Conservation (phyloP, 352 stramenopile species). For the Phytophthora europaea region DNA sequence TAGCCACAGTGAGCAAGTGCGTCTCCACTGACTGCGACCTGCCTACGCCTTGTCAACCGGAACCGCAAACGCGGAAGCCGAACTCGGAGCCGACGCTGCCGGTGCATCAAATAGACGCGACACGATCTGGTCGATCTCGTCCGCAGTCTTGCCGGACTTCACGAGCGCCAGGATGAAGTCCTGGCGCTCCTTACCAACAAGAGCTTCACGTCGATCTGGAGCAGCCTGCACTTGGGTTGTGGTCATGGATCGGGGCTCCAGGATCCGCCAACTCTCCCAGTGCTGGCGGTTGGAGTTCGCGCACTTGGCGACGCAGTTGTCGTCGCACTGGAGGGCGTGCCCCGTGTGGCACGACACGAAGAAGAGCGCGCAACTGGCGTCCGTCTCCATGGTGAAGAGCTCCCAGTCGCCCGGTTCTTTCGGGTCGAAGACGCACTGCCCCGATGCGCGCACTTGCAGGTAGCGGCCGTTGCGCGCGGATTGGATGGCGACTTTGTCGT, state of each 20-base stretch:
- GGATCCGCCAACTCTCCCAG: conserved; percentile 37
- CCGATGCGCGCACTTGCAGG: conserved; percentile 34
- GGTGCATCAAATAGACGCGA: conserved; percentile 32
- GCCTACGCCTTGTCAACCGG: conserved; percentile 27
- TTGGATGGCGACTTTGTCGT: conserved; percentile 49
- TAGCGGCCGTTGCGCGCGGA: conserved; percentile 33
- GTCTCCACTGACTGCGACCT: background rate
- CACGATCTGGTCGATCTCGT: conserved; percentile 46
- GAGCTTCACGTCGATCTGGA: conserved; percentile 5
- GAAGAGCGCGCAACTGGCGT: conserved; percentile 27
- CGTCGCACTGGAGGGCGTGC: conserved; percentile 38
- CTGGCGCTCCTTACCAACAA: conserved; percentile 22
- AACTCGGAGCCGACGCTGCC: conserved; percentile 5
- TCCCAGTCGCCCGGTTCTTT: conserved; percentile 40
- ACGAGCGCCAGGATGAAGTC: conserved; percentile 39
- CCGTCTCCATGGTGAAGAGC: conserved; percentile 48
- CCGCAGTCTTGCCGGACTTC: conserved; percentile 30
- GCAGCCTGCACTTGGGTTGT: background rate
- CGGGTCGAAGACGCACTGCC: conserved; percentile 41
- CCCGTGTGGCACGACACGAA: conserved; percentile 47
- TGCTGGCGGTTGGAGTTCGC: conserved; percentile 21
- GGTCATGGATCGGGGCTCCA: conserved; percentile 24
- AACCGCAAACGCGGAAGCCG: conserved; percentile 13
- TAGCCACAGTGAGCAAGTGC: conserved; percentile 20
- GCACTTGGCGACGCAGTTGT: conserved; percentile 27